These are phyloP conservation scores for Nakaseomyces uthaithaninus DNA, from an alignment of 1,139 yeast species.

Conservation along the genomic window DNA sequence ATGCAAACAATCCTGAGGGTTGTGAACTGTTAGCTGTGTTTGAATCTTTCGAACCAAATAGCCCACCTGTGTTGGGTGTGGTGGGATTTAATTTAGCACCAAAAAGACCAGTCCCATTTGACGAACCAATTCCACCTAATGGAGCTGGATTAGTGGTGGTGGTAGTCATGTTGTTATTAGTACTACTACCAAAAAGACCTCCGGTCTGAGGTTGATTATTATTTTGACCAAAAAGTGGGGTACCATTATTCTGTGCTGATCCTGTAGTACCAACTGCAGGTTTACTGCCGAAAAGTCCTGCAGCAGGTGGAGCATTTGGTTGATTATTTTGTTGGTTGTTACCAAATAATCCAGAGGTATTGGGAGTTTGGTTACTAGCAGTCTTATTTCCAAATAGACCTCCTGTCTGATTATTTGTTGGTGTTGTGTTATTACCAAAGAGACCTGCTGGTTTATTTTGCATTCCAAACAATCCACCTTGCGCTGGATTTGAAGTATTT, in stretches of 20 bases:
- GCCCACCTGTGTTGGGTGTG: not conserved
- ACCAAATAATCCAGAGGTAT: slow-evolving; percentile 6
- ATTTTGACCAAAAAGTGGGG: slow-evolving; percentile 11
- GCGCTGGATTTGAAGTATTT: slow-evolving; percentile 6
- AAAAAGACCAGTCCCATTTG: slow-evolving; percentile 11
- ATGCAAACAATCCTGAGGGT: slow-evolving; percentile 24
- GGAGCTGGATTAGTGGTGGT: slow-evolving; percentile 14
- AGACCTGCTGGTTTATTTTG: slow-evolving; percentile 15
- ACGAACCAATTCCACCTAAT: slow-evolving; percentile 24
- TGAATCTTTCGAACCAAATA: slow-evolving; percentile 5
- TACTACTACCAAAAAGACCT: slow-evolving; percentile 30
- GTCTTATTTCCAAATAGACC: slow-evolving; percentile 28
- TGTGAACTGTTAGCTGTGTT: slow-evolving; percentile 12
- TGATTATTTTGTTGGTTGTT: not conserved
- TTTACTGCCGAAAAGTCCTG: slow-evolving; percentile 19
- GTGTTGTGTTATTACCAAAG: slow-evolving; percentile 11
- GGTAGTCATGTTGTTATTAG: slow-evolving; percentile 26
- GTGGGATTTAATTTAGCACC: slow-evolving; percentile 4
- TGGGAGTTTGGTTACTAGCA: not conserved
- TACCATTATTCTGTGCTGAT: slow-evolving; percentile 9
- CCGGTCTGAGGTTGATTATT: slow-evolving; percentile 15
- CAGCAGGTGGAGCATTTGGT: slow-evolving; percentile 7
- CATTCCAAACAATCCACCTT: slow-evolving; percentile 8
- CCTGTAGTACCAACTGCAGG: slow-evolving; percentile 9
- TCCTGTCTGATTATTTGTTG: slow-evolving; percentile 10